Evolutionary conservation across 148 eudicot species (phyloP).

Genomic region (Linanthus parryae): DNA sequence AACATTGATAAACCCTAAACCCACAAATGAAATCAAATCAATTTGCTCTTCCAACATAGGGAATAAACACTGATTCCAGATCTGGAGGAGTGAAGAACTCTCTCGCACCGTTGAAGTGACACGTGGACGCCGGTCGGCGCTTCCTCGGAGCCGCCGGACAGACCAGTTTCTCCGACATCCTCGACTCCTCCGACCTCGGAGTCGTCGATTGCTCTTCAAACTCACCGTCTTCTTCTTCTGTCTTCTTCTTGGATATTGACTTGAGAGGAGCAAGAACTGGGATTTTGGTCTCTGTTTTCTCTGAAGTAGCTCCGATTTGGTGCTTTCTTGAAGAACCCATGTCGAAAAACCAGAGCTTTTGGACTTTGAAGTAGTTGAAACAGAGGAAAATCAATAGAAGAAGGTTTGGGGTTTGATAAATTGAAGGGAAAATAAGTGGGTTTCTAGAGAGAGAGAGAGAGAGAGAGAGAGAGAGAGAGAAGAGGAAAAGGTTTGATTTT

Average conservation of each 20-base stretch:
- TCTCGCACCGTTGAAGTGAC: constrained; percentile 25
- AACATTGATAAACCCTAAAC: neutral
- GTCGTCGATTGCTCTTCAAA: constrained; percentile 32
- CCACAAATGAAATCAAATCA: neutral
- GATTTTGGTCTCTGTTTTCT: too few relatives aligned
- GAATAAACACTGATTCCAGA: constrained; percentile 45
- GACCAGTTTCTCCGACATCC: constrained; percentile 32
- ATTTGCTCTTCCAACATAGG: constrained; percentile 28
- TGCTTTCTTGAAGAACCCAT: constrained; percentile 48
- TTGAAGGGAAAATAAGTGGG: neutral
- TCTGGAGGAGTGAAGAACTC: constrained; percentile 56
- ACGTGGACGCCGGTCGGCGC: constrained; percentile 33
- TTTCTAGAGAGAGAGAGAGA: neutral
- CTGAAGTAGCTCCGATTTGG: constrained; percentile 20
- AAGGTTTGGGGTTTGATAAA: too few relatives aligned
- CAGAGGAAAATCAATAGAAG: too few relatives aligned
- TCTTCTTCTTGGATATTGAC: constrained; percentile 23
- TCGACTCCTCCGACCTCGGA: constrained; percentile 42
- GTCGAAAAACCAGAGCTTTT: too few relatives aligned
- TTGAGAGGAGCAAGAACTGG: constrained; percentile 26
- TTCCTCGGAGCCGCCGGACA: constrained; percentile 63
- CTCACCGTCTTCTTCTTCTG: constrained; percentile 17
- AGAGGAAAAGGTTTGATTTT: neutral
- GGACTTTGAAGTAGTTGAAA: too few relatives aligned
- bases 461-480: constrained; percentile 1